Evolutionary conservation across 164 flowering plant species (phyloP), one percentile per base, ranked within the genome.

Genomic region (Annona cherimola): DNA sequence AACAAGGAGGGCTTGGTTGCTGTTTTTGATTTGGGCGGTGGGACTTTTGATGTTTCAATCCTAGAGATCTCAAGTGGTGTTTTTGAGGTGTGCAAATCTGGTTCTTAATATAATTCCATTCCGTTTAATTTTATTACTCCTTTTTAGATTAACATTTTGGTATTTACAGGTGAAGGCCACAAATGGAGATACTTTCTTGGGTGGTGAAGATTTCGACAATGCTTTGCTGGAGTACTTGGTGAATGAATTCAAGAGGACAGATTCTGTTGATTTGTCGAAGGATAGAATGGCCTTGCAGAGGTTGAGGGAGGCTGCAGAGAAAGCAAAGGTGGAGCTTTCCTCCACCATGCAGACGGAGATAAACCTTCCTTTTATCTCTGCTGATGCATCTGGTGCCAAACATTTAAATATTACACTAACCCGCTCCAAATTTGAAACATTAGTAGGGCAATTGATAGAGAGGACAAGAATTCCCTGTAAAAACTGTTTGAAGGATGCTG

Each of bases 141-240:
- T 4, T n/a, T 57, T 5, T 39, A 9, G 44, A 44, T 44, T 16
- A 9, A 54, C 62, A 6, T 42, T 2, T 11, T 64, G 5, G 5
- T 42, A 5, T 42, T 66, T 69, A 54, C 44, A 82, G 79, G 82
- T 82, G 1, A 81, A 81, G 74, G 75, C 86, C 18, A 81, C 86
- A 4, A 79, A 77, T 69, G 86, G 86, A 0, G 86, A 83, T 66
- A 83, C 86, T 6, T 76, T 75, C 65, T 76, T 83, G 76, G 86
- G 86, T 40, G 86, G 84, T 4, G 86, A 83, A 59, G 84, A 83
- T 43, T 83, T 83, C 69, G 86, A 83, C 69, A 79, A 79, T 42
- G 67, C 77, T 5, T 44, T 79, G 14, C 59, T 83, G 5, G 79
- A 81, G 16, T 76, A 67, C 71, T 64, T 83, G 45, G 84, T 79